Percentiles rank a stretch among this genome's conserved stretches.
Conservation (phyloP, 176 grass and related monocot genomes). For the Aegilops tauschii region DNA sequence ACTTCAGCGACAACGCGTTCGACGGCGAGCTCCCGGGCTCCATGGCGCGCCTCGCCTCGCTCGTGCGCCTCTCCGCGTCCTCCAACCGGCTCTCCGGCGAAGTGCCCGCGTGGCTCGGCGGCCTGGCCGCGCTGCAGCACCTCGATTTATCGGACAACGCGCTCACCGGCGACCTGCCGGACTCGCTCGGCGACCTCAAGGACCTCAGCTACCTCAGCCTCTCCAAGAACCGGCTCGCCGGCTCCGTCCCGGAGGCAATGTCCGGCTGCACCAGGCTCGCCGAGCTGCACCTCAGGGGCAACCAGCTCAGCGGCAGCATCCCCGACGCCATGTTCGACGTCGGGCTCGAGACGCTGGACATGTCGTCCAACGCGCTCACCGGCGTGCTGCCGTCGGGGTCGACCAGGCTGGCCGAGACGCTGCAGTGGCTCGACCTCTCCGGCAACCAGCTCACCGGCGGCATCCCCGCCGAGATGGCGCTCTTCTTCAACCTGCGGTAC, state of each 20-base stretch:
- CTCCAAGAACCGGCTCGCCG: constrained; percentile 59
- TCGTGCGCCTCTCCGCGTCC: constrained; percentile 51
- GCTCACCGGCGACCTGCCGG: constrained; percentile 57
- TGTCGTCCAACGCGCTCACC: constrained; percentile 73
- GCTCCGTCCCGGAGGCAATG: constrained; percentile 46
- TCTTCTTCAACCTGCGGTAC: constrained; percentile 62
- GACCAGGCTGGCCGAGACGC: constrained; percentile 49
- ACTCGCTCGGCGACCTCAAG: constrained; percentile 67
- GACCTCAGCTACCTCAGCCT: constrained; percentile 78
- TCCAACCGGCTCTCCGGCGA: constrained; percentile 60
- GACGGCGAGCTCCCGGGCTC: constrained; percentile 55
- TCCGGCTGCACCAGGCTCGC: constrained; percentile 59
- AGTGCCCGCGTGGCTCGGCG: constrained; percentile 65
- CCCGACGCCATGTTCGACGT: constrained; percentile 67
- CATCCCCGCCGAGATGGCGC: constrained; percentile 72
- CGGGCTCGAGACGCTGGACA: constrained; percentile 71
- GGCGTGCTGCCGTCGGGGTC: constrained; percentile 57
- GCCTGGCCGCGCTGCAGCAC: constrained; percentile 45
- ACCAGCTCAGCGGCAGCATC: constrained; percentile 63
- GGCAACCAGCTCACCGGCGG: constrained; percentile 59
- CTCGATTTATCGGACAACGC: constrained; percentile 72
- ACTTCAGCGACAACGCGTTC: constrained; percentile 72
- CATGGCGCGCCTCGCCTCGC: constrained; percentile 55
- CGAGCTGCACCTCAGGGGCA: constrained; percentile 58
- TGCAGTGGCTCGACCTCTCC: constrained; percentile 81